These are phyloP conservation scores for Iodosphaeria phyllophila DNA, from an alignment of 2,329 filamentous ascomycete species.

Conservation along the genomic window DNA sequence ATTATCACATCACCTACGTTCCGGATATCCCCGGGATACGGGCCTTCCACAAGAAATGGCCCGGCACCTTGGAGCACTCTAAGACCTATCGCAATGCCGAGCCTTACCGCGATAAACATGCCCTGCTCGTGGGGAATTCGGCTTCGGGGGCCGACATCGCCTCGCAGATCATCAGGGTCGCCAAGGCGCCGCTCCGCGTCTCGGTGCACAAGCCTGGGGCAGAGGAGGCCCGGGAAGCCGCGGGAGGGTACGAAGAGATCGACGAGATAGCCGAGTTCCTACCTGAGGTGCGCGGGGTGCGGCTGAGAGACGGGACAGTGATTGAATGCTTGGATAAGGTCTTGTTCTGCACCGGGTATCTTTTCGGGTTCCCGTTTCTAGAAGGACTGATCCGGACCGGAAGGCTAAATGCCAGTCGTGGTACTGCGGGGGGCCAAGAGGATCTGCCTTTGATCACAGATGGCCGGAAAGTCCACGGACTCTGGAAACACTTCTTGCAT, in stretches of 20 bases:
- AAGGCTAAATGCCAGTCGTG: background rate
- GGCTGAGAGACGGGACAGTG: slow-evolving; percentile 42
- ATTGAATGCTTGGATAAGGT: slow-evolving; percentile 56
- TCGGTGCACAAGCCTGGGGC: slow-evolving; percentile 35
- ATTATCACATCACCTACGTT: slow-evolving; percentile 52
- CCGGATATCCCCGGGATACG: slow-evolving; percentile 41
- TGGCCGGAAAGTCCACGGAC: slow-evolving; percentile 49
- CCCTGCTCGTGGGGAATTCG: slow-evolving; percentile 68
- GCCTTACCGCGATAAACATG: slow-evolving; percentile 48
- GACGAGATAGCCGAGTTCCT: slow-evolving; percentile 39
- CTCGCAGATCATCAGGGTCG: slow-evolving; percentile 48
- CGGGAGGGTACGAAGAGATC: slow-evolving; percentile 26
- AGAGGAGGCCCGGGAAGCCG: slow-evolving; percentile 22
- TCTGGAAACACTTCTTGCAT: slow-evolving; percentile 69
- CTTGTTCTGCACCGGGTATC: slow-evolving; percentile 78
- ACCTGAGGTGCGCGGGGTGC: slow-evolving; percentile 35
- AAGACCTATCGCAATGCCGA: slow-evolving; percentile 59
- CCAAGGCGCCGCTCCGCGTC: slow-evolving; percentile 41
- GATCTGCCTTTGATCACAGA: slow-evolving; percentile 38
- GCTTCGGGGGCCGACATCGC: slow-evolving; percentile 75
- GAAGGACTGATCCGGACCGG: slow-evolving; percentile 12
- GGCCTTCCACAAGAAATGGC: slow-evolving; percentile 39
- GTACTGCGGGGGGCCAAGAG: background rate
- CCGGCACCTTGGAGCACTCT: slow-evolving; percentile 48
- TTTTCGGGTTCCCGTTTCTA: slow-evolving; percentile 68